These are phyloP conservation scores for Prunella vulgaris DNA, from an alignment of 257 asterid species.

Conservation along the genomic window DNA sequence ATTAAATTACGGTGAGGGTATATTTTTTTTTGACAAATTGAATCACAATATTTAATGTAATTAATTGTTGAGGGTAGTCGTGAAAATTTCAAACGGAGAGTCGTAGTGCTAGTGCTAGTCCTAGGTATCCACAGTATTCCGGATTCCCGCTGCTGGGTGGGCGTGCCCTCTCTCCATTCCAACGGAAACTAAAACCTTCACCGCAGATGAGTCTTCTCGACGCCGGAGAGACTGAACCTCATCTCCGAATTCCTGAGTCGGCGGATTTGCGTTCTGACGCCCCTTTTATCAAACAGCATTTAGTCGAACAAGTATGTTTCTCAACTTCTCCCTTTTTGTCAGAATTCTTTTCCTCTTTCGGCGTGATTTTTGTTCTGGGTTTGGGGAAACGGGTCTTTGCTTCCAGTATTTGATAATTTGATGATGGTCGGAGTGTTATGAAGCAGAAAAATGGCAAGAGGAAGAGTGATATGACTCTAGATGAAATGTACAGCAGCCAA, in stretches of 20 bases:
- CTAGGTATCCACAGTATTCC: slow-evolving; percentile 20
- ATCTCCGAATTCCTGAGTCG: slow-evolving; percentile 31
- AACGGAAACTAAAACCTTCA: background rate
- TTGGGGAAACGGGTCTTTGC: slow-evolving; percentile 6
- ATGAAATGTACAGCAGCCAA: slow-evolving; percentile 62
- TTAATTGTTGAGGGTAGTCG: background rate
- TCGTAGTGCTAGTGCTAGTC: background rate
- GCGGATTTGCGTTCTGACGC: slow-evolving; percentile 26
- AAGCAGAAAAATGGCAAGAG: slow-evolving; percentile 51
- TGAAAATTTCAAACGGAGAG: background rate
- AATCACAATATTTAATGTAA: too few relatives aligned
- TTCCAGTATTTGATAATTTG: slow-evolving; percentile 15
- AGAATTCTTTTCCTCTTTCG: background rate
- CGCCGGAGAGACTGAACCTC: slow-evolving; percentile 35
- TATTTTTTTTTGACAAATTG: too few relatives aligned
- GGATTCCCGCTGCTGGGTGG: background rate
- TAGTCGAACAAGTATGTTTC: slow-evolving; percentile 25
- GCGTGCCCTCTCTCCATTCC: background rate
- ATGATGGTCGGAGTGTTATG: slow-evolving; percentile 7
- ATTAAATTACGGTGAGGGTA: too few relatives aligned
- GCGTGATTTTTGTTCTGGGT: background rate
- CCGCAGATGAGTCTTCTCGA: slow-evolving; percentile 26
- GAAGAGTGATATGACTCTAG: slow-evolving; percentile 54
- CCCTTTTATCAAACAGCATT: background rate
- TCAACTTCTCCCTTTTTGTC: background rate